Evolutionary conservation across 2,329 filamentous ascomycete genomes (phyloP), one percentile per base, ranked within the genome.

Genomic region (Stagonosporopsis tanaceti): DNA sequence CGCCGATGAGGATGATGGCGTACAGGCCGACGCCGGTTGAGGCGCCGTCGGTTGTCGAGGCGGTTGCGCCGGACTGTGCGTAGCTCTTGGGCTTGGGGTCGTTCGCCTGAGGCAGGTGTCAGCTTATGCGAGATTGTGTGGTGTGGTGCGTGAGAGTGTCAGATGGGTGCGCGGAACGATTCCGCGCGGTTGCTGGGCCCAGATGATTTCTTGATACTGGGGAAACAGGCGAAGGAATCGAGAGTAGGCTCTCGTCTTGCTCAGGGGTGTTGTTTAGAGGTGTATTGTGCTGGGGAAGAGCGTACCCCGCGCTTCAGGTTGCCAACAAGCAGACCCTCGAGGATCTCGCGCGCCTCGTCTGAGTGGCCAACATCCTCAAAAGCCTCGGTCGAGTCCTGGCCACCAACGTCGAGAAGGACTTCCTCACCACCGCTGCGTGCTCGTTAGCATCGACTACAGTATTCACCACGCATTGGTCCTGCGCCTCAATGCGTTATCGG

Each of bases 361-460:
- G 91, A 96, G 89, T 99, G 95, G 76, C 95, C 95, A 74, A 99
- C 95, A 80, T 99, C 95, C 84, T 99, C 95, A 77, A 99, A 99
- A 61, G 95, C 94, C 82, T 98, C 95, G 71, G 94, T 97, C 73
- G 91, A 90, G 80, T 99, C 95, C 82, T 97, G 93, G 69, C 95
- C 95, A 74, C 85, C 95, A 64, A 98, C 93, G 70, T 99, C 95
- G 69, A 99, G 89, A 63, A 99, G 84, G 70, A 99, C 95, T 83
- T 99, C 95, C 82, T 99, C 95, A 82, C 95, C 95, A 84, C 95
- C 95, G 72, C 95, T 98, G 75, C 65, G 20, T 0, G 22, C 30
- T 25, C 17, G 22, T 57, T 47, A 57, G 54, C 42, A 32, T 47
- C 25, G 12, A 9, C 20, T 20, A 20, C 20, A 20, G 28, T 34